Evolutionary conservation across 2,329 filamentous ascomycete genomes (phyloP), one percentile per base, ranked within the genome.

Genomic region (Fusarium verrucosum): DNA sequence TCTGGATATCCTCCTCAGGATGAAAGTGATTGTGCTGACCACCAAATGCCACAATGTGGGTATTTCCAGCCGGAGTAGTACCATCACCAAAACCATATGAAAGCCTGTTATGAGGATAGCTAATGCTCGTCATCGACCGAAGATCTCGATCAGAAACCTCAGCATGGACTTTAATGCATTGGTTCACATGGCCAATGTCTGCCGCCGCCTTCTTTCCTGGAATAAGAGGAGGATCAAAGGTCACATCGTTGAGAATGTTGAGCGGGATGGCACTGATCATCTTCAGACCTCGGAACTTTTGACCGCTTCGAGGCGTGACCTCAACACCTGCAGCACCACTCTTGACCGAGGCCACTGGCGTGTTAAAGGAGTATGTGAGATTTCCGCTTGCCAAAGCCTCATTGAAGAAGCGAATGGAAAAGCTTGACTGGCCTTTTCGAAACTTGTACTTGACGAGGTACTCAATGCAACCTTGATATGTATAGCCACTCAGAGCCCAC

Each of bases 31-130:
- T 79, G 13, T 76, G 66, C 3, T 74, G 63, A 0, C 76, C 77
- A 1, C 81, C 80, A 46, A 84, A 83, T 3, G 75, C 74, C 1
- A 83, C 81, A 2, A 83, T 69, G 32, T 83, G 81, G 0, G 81
- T 82, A 35, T 83, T 82, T 0, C 81, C 80, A 1, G 75, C 74
- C 0, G 78, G 77, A 0, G 79, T 81, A 0, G 73, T 76, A 0
- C 82, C 81, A 51, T 83, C 81, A 0, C 78, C 82, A 7, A 81
- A 76, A 0, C 74, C 78, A 41, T 80, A 82, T 5, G 75, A 73
- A 1, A 83, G 73, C 16, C 76, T 74, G 17, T 81, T 81, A 11
- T 76, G 68, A 0, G 81, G 80, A 51, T 80, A 82, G 11, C 75
- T 76, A 3, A 82, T 74, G 4, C 78, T 77, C 0, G 76, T 78